A percentile compares a stretch with the other conserved stretches of the same genome.
Evolutionary conservation across 495 filamentous ascomycete species (phyloP).

Genomic region (Tuber aestivum): DNA sequence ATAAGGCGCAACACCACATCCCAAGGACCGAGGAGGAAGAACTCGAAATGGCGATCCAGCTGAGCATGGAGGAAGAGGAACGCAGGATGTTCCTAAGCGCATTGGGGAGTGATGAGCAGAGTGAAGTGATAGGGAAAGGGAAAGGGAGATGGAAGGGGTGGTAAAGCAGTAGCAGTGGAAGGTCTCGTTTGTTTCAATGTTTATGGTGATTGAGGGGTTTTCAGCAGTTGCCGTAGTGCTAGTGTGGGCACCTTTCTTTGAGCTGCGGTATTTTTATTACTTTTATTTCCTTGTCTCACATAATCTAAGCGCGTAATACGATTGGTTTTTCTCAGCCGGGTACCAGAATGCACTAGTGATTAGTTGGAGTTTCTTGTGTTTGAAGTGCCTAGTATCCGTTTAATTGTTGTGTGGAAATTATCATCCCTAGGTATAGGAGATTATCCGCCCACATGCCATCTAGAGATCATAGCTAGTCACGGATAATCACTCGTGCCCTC

Average conservation of each 20-base stretch:
- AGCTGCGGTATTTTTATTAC: not conserved
- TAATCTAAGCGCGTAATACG: not conserved
- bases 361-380: not conserved
- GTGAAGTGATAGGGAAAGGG: constrained; percentile 22
- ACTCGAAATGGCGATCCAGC: constrained; percentile 72
- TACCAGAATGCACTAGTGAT: not conserved
- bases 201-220: not conserved
- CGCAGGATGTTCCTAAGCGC: constrained; percentile 40
- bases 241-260: not conserved
- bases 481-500: not conserved
- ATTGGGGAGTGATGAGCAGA: constrained; percentile 7
- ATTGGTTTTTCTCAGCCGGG: not conserved
- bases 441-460: not conserved
- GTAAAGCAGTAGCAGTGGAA: not conserved
- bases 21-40: constrained; percentile 50
- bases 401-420: not conserved
- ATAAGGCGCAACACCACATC: constrained; percentile 10
- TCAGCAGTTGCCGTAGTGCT: not conserved
- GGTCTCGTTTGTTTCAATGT: not conserved
- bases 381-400: not conserved
- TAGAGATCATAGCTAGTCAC: not conserved
- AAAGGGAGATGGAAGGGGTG: constrained; percentile 29
- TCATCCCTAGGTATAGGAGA: not conserved
- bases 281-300: not conserved
- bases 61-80: constrained; percentile 76